Evolutionary conservation across 495 filamentous ascomycete species (phyloP), one percentile per base, ranked within the genome.

Genomic region (Platismatia glauca): DNA sequence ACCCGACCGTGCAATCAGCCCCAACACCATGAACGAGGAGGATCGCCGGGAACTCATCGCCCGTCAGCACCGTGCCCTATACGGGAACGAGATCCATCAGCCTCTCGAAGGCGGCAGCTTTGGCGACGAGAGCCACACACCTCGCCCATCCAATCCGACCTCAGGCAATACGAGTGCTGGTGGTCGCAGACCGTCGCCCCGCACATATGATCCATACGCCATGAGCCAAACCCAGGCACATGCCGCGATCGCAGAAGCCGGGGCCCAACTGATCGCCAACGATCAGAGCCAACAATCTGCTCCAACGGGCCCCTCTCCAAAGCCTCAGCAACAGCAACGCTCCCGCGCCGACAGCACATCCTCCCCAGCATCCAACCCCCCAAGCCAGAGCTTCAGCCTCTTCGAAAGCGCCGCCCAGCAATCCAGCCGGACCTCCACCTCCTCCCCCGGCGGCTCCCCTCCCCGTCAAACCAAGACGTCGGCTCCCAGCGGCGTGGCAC

Each of bases 11-110:
- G 87, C 92, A 67, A 81, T 91, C 79, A 97, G 93, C 79, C 93
- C 93, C 4, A 87, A 89, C 70, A 82, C 84, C 58, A 87, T 95
- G 88, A 92, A 86, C 73, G 94, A 97, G 77, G 94, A 97, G 58
- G 91, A 95, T 63, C 91, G 94, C 70, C 93, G 94, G 64, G 91
- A 97, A 63, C 84, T 98, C 68, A 93, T 98, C 69, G 88, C 91
- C 67, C 92, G 92, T 70, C 94, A 98, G 75, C 91, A 94, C 73
- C 88, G 87, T 66, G 91, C 91, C 56, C 75, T 98, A 67, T 98
- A 96, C 74, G 90, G 90, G 71, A 82, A 85, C 64, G 86, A 92
- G 63, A 82, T 81, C 69, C 81, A 74, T 58, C 71, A 75, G 48
- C 91, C 83, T 73, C 78, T 80, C 64, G 83, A 83, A 59, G 76